A percentile compares a stretch with the other conserved stretches of the same genome.
Evolutionary conservation across 2,329 filamentous ascomycete genomes (phyloP).

Genomic region (Alternaria burnsii): DNA sequence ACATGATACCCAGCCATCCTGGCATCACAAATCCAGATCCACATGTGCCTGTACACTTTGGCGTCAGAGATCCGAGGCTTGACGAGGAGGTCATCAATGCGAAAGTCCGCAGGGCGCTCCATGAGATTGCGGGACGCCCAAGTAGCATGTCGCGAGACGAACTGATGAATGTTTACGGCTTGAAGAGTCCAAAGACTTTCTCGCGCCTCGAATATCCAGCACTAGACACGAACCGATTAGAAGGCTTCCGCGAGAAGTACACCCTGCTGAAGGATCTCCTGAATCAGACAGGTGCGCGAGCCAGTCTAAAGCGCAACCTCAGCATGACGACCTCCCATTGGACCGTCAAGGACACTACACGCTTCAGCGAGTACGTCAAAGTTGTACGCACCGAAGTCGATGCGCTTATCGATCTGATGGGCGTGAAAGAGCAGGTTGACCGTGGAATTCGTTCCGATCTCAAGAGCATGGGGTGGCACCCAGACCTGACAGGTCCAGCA

Average conservation of each 20-base stretch:
- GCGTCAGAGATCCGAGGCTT: conserved; percentile 52
- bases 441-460: conserved; percentile 56
- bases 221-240: conserved; percentile 55
- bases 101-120: conserved; percentile 52
- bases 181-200: conserved; percentile 56
- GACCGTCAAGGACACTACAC: conserved; percentile 53
- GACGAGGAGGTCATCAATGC: conserved; percentile 52
- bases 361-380: conserved; percentile 54
- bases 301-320: conserved; percentile 45
- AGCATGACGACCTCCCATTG: conserved; percentile 51
- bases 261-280: conserved; percentile 53
- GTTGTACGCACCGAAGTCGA: conserved; percentile 56
- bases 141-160: conserved; percentile 51
- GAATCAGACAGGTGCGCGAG: conserved; percentile 42
- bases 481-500: conserved; percentile 50
- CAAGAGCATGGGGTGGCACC: conserved; percentile 59
- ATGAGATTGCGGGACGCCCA: conserved; percentile 57
- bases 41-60: conserved; percentile 56
- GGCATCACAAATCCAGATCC: conserved; percentile 56
- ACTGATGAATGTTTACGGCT: conserved; percentile 57
- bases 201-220: conserved; percentile 49
- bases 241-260: conserved; percentile 57
- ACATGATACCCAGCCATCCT: conserved; percentile 56
- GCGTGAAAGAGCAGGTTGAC: conserved; percentile 56
- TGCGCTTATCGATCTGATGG: conserved; percentile 54